Evolutionary conservation across 2,329 filamentous ascomycete species (phyloP).

Genomic region (Alternaria incomplexa): DNA sequence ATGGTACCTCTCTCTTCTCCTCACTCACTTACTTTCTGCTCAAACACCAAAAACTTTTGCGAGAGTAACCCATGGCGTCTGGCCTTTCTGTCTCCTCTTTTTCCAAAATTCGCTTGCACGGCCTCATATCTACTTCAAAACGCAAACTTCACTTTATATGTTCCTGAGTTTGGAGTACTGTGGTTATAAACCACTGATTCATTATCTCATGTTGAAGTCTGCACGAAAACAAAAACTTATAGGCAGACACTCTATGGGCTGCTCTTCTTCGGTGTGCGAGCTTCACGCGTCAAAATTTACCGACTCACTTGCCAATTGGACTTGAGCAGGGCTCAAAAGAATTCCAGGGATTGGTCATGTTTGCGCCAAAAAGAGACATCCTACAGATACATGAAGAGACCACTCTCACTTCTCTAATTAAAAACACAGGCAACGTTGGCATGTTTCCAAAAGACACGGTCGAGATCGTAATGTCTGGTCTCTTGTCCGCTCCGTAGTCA

Average conservation of each 20-base stretch:
- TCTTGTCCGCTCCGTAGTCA: background rate
- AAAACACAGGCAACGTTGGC: background rate
- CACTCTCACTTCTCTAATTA: background rate
- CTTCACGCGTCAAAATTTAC: accelerated
- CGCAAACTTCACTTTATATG: too few species aligned
- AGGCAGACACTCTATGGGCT: background rate
- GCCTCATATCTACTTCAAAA: too few species aligned
- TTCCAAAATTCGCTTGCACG: too few species aligned
- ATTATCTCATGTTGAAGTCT: too few species aligned
- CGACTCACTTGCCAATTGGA: background rate
- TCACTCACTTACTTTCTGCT: background rate
- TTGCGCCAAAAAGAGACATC: background rate
- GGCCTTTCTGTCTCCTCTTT: too few species aligned
- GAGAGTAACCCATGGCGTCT: too few species aligned
- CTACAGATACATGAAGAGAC: background rate
- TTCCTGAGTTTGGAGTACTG: background rate
- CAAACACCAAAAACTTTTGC: too few species aligned
- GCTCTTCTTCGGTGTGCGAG: background rate
- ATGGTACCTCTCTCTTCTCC: background rate
- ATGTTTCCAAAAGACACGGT: background rate
- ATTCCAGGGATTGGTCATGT: background rate
- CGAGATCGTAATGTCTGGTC: background rate
- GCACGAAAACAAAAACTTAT: too few species aligned
- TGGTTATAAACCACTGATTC: background rate
- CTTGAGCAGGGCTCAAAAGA: background rate